These are phyloP conservation scores for Phytophthora fragariaefolia DNA, from an alignment of 352 stramenopile species.

Conservation along the genomic window DNA sequence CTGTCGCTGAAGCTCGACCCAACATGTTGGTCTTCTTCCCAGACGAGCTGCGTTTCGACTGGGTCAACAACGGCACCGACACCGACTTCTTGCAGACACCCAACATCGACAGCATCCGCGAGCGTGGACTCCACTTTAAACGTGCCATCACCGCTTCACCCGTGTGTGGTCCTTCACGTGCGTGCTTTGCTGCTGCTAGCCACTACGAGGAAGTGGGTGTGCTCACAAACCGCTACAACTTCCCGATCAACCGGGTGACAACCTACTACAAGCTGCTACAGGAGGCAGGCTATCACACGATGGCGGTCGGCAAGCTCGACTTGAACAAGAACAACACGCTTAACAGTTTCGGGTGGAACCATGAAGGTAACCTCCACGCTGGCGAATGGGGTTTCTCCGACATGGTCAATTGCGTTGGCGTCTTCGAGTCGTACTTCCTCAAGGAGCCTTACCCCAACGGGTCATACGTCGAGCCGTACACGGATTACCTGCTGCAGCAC, in stretches of 20 bases:
- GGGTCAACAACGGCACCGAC: slow-evolving; percentile 42
- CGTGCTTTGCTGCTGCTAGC: slow-evolving; percentile 37
- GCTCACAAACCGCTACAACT: slow-evolving; percentile 43
- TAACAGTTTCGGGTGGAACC: slow-evolving; percentile 41
- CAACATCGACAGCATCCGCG: slow-evolving; percentile 41
- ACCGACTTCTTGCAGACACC: slow-evolving; percentile 43
- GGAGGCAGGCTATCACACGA: slow-evolving; percentile 42
- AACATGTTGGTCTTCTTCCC: slow-evolving; percentile 51
- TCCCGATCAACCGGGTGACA: slow-evolving; percentile 39
- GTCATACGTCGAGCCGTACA: slow-evolving; percentile 44
- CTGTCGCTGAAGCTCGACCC: slow-evolving; percentile 18
- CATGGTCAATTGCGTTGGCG: slow-evolving; percentile 44
- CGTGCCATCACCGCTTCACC: slow-evolving; percentile 39
- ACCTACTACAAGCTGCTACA: slow-evolving; percentile 45
- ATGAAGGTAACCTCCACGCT: slow-evolving; percentile 32
- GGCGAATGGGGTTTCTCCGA: slow-evolving; percentile 38
- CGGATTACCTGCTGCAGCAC: slow-evolving; percentile 35
- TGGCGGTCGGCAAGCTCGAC: slow-evolving; percentile 42
- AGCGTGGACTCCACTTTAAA: slow-evolving; percentile 41
- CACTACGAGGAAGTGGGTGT: slow-evolving; percentile 46
- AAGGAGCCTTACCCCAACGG: slow-evolving; percentile 28
- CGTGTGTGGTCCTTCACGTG: slow-evolving; percentile 37
- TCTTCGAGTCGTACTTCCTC: slow-evolving; percentile 36
- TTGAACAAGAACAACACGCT: slow-evolving; percentile 47
- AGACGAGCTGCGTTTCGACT: slow-evolving; percentile 42